phyloP scores from a whole-genome alignment of 345 rosid genomes.

The Garcia nutans region DNA sequence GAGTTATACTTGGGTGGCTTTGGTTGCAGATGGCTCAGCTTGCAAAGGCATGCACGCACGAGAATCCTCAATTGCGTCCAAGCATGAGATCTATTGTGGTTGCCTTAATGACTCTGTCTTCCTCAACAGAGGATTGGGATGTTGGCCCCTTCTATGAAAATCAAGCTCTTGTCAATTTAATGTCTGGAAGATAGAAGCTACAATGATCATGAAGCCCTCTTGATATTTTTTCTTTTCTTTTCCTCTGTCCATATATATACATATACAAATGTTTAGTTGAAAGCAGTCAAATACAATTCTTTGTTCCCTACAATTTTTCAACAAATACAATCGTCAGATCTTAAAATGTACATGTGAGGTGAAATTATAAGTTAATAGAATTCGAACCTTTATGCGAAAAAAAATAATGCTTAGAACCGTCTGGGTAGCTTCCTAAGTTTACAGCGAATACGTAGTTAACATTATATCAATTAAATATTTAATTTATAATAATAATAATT shows the following conservation, averaged over 20 bases:
- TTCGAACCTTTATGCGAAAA: no score
- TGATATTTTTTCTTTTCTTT: not conserved
- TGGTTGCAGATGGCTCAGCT: conserved; percentile 78
- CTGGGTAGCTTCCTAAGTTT: no score
- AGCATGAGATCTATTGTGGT: conserved; percentile 90
- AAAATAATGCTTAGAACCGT: no score
- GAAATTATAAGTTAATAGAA: no score
- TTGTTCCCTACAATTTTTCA: no score
- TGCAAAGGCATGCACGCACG: conserved; percentile 84
- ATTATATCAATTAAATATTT: no score
- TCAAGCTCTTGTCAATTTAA: conserved; percentile 63
- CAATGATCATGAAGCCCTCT: not conserved
- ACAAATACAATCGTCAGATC: no score
- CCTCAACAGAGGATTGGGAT: conserved; percentile 84
- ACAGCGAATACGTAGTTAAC: no score
- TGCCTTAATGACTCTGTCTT: conserved; percentile 79
- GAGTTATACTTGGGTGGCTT: not conserved
- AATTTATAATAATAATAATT: no score
- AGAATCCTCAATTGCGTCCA: conserved; percentile 73
- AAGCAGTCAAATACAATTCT: no score
- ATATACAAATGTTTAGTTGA: not conserved
- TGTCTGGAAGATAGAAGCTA: conserved; percentile 69
- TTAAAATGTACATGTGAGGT: no score
- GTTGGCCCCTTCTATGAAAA: conserved; percentile 59
- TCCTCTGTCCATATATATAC: not conserved